Evolutionary conservation across 2,329 filamentous ascomycete genomes (phyloP), one percentile per base, ranked within the genome.

Genomic region (Phyllosticta capitalensis): DNA sequence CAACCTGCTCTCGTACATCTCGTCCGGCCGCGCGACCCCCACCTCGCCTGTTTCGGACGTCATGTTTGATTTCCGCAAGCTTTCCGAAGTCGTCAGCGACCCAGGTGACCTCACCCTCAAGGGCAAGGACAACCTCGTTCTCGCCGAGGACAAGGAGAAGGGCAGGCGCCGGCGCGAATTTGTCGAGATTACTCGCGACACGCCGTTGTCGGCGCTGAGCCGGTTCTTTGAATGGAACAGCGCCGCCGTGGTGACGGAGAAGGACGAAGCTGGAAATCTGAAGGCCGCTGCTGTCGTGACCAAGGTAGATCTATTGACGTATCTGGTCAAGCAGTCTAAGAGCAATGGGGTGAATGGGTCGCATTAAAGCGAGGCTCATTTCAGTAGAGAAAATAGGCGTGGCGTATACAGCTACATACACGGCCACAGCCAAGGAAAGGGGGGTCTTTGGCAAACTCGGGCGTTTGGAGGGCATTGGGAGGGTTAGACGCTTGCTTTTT

Each of bases 141-240:
- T 60, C 10, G 52, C 26, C 12, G 58, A 60, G 33, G 54, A 60
- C 49, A 60, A 60, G 58, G 54, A 60, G 9, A 56, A 58, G 50
- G 56, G 48, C 1, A 65, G 64, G 21, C 59, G 62, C 28, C 64
- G 73, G 21, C 81, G 86, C 61, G 85, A 88, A 69, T 99, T 96
- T 75, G 88, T 97, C 55, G 89, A 97, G 75, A 96, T 99, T 70
- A 97, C 94, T 6, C 79, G 88, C 71, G 89, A 96, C 65, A 99
- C 94, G 1, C 88, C 88, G 2, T 80, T 99, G 48, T 83, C 82
- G 53, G 86, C 88, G 52, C 80, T 99, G 58, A 92, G 90, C 78
- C 86, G 89, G 68, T 99, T 99, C 76, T 90, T 97, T 65, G 91
- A 97, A 76, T 97, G 94, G 91, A 97, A 99, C 75, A 94, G 89